Evolutionary conservation across 108 stramenopile species (phyloP).

Genomic region (Seminavis robusta): DNA sequence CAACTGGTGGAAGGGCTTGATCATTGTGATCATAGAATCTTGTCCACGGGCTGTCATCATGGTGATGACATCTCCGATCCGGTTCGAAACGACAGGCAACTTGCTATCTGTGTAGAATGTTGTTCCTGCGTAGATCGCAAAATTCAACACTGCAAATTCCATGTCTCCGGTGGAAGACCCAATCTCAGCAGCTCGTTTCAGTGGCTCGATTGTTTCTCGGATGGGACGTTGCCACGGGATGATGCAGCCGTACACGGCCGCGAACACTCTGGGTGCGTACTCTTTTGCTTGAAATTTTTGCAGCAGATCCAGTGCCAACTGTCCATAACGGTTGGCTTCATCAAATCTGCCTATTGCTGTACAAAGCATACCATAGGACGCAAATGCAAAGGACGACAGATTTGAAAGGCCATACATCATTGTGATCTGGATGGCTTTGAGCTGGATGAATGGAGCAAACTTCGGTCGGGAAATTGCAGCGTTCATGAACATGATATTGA

Average conservation of each 20-base stretch:
- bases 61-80: too few species aligned
- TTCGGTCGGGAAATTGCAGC: conserved; percentile 10
- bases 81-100: neutral
- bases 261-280: conserved; percentile 18
- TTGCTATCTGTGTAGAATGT: neutral
- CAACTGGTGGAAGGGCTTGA: neutral
- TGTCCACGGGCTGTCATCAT: conserved; percentile 3
- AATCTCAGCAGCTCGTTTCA: conserved; percentile 17
- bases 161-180: conserved; percentile 28
- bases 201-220: conserved; percentile 9
- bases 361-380: conserved; percentile 41
- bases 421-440: conserved; percentile 41
- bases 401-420: conserved; percentile 27
- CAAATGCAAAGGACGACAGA: conserved; percentile 37
- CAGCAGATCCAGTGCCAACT: conserved; percentile 25
- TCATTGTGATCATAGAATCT: neutral
- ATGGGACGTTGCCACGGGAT: conserved; percentile 4
- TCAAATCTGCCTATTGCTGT: conserved; percentile 7
- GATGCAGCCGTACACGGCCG: conserved; percentile 28
- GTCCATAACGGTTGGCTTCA: conserved; percentile 35
- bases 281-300: conserved; percentile 25
- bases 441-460: conserved; percentile 16
- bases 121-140: neutral
- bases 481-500: conserved; percentile 23
- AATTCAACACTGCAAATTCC: conserved; percentile 19